Evolutionary conservation across 192 early-diverging fungal species (phyloP).

Genomic region (Backusella parvicylindrica): DNA sequence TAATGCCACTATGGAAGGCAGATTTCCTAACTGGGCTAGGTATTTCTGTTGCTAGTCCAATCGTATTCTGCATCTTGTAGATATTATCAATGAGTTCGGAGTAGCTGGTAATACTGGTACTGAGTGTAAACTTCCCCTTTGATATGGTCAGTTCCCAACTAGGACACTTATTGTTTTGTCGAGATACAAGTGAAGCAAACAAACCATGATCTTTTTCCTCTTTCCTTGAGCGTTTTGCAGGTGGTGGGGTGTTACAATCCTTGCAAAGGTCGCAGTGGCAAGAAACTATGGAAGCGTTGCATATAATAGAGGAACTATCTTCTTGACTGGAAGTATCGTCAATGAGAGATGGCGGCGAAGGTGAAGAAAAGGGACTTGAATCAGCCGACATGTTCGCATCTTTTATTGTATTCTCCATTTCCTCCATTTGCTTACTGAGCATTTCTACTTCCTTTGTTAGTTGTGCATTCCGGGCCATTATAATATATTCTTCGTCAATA

Average conservation of each 20-base stretch:
- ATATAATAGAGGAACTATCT: not conserved
- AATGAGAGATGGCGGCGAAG: not conserved
- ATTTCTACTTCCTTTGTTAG: not conserved
- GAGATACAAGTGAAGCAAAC: not conserved
- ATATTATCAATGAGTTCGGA: not conserved
- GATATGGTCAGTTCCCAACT: constrained; percentile 3
- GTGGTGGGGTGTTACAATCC: not conserved
- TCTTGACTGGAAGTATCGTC: not conserved
- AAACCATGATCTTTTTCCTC: not conserved
- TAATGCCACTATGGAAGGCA: not conserved
- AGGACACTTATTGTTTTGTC: not conserved
- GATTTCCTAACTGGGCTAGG: not conserved
- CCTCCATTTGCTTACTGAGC: not conserved
- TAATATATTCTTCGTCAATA: constrained; percentile 4
- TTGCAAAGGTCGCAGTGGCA: not conserved
- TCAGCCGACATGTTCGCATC: not conserved
- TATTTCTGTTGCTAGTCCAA: not conserved
- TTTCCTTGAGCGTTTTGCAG: not conserved
- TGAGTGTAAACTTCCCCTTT: not conserved
- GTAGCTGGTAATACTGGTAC: not conserved
- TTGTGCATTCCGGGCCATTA: not conserved
- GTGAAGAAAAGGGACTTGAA: not conserved
- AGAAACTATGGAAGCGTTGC: not conserved
- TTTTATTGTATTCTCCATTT: not conserved
- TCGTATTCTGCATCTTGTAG: not conserved